Conservation (phyloP, 1,284 basidiomycete genomes). For the Cerrena zonata region DNA sequence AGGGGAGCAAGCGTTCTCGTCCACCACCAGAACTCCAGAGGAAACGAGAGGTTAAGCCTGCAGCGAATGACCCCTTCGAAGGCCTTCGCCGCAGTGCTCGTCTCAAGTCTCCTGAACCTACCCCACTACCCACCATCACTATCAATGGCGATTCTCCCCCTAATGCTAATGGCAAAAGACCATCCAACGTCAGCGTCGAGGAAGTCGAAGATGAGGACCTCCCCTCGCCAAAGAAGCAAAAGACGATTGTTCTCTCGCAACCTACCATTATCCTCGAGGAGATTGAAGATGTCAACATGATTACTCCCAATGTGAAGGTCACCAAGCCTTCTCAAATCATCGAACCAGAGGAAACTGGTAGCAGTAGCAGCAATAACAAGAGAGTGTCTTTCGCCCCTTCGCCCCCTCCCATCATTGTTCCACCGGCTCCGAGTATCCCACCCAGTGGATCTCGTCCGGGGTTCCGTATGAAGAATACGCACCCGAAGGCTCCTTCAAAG, state of each 20-base stretch:
- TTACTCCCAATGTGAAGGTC: conserved; percentile 9
- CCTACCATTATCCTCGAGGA: conserved; percentile 27
- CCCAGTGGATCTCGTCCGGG: conserved; percentile 23
- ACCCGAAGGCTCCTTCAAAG: conserved; percentile 68
- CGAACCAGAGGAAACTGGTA: conserved; percentile 32
- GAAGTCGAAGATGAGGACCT: conserved; percentile 28
- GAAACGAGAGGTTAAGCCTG: conserved; percentile 14
- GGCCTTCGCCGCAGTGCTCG: conserved; percentile 20
- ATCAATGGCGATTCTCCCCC: too few relatives aligned
- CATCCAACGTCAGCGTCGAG: conserved; percentile 16
- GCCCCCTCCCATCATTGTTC: conserved; percentile 13
- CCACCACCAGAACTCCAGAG: conserved; percentile 43
- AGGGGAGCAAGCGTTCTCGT: conserved; percentile 68
- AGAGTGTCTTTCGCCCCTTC: conserved; percentile 7
- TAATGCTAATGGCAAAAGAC: conserved; percentile 3
- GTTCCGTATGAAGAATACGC: conserved; percentile 36
- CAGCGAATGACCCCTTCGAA: conserved; percentile 8
- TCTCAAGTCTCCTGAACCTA: conserved; percentile 18
- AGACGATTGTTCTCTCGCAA: conserved; percentile 15
- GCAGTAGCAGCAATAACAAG: conserved; percentile 15
- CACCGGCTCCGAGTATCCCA: conserved; percentile 5
- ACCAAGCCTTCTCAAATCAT: conserved; percentile 34
- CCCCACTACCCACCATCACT: conserved; percentile 11
- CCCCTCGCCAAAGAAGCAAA: conserved; percentile 38
- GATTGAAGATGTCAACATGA: conserved; percentile 27